A percentile compares a stretch with the other conserved stretches of the same genome.
Evolutionary conservation across 2,329 filamentous ascomycete species (phyloP).

Genomic region (Pseudocercospora cruenta): DNA sequence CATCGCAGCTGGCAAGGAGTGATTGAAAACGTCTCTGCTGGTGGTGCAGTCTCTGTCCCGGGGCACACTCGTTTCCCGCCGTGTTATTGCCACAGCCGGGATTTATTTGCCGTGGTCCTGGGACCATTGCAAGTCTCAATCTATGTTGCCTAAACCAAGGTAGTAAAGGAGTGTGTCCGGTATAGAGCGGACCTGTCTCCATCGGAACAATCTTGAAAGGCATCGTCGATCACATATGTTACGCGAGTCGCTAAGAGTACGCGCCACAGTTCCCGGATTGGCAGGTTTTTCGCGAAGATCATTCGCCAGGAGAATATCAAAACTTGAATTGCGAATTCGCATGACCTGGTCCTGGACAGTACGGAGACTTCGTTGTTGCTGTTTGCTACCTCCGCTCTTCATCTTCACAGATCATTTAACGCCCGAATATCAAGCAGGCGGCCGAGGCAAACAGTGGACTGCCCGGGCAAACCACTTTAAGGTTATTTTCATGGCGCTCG

Average conservation of each 20-base stretch:
- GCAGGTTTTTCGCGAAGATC: neutral
- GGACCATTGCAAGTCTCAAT: neutral
- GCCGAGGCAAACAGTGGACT: neutral
- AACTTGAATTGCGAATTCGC: neutral
- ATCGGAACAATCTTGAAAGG: constrained; percentile 6
- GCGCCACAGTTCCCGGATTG: neutral
- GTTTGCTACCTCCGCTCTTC: neutral
- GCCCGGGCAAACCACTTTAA: constrained; percentile 1
- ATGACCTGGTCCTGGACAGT: neutral
- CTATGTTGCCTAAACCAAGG: neutral
- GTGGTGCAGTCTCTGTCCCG: neutral
- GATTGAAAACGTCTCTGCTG: neutral
- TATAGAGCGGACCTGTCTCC: neutral
- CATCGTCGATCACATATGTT: neutral
- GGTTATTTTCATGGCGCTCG: constrained; percentile 1
- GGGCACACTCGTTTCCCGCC: neutral
- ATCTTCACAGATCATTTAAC: neutral
- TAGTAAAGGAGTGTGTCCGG: neutral
- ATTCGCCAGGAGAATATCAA: neutral
- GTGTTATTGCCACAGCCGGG: neutral
- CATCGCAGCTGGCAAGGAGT: neutral
- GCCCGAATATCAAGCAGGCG: neutral
- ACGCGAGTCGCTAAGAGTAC: neutral
- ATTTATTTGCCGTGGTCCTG: neutral
- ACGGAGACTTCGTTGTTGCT: neutral